These are phyloP conservation scores for Calycina marina DNA, from an alignment of 2,329 filamentous ascomycete genomes.

Conservation along the genomic window DNA sequence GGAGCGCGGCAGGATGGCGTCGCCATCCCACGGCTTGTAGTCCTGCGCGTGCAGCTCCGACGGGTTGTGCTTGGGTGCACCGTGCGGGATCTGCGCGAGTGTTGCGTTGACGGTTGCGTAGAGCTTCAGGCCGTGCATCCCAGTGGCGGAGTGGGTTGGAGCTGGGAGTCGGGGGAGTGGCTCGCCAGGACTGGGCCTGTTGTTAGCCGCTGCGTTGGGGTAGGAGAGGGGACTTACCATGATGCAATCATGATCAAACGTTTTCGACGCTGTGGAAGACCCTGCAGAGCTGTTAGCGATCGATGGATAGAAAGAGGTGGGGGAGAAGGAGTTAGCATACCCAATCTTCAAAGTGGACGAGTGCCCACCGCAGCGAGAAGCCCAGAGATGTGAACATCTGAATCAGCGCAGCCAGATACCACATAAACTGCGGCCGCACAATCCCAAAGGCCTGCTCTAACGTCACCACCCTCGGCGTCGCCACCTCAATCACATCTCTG, in stretches of 20 bases:
- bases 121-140: constrained; percentile 22
- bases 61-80: constrained; percentile 27
- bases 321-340: constrained; percentile 6
- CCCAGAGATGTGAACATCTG: constrained; percentile 46
- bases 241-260: constrained; percentile 42
- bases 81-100: constrained; percentile 13
- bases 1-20: constrained; percentile 35
- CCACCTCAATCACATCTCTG: constrained; percentile 37
- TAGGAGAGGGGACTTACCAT: constrained; percentile 14
- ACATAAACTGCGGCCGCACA: constrained; percentile 32
- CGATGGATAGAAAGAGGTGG: not conserved
- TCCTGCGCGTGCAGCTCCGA: constrained; percentile 10
- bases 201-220: not conserved
- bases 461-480: constrained; percentile 55
- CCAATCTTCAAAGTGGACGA: constrained; percentile 38
- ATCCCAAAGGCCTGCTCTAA: constrained; percentile 70
- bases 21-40: constrained; percentile 28
- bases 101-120: constrained; percentile 30
- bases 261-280: constrained; percentile 15
- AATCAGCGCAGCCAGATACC: constrained; percentile 45
- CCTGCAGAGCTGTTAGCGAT: constrained; percentile 7
- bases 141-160: constrained; percentile 38
- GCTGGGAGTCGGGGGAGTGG: constrained; percentile 48
- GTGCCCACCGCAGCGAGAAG: constrained; percentile 57
- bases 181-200: constrained; percentile 45